Conservation (phyloP, 331 rosid genomes). For the Arachis monticola region DNA sequence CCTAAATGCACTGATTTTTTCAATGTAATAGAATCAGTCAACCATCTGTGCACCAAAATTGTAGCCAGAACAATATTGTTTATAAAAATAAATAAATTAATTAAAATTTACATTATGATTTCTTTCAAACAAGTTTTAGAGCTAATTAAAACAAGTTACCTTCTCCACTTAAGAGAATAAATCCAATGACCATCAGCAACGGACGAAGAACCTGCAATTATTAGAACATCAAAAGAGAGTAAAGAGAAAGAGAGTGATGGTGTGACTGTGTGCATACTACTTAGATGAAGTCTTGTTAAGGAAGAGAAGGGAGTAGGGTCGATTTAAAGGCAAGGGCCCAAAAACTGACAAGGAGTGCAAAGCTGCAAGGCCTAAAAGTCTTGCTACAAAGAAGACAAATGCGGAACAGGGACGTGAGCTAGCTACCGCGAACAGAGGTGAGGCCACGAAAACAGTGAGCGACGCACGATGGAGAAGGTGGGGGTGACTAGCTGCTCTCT, state of each 20-base stretch:
- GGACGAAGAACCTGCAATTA: slow-evolving; percentile 88
- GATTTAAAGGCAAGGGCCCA: slow-evolving; percentile 77
- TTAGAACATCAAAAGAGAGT: no score
- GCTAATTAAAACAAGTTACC: slow-evolving; percentile 46
- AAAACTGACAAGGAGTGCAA: slow-evolving; percentile 58
- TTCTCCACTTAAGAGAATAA: slow-evolving; percentile 85
- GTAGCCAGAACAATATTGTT: no score
- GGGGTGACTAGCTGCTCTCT: no score
- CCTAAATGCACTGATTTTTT: slow-evolving; percentile 83
- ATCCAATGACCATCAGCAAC: slow-evolving; percentile 89
- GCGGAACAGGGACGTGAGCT: no score
- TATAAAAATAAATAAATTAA: slow-evolving; percentile 22
- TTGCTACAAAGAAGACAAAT: slow-evolving; percentile 70
- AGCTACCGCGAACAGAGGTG: no score
- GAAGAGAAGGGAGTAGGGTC: slow-evolving; percentile 62
- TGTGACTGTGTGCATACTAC: slow-evolving; percentile 41
- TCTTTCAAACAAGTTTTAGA: slow-evolving; percentile 8
- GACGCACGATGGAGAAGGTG: no score
- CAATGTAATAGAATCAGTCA: slow-evolving; percentile 70
- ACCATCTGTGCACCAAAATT: slow-evolving; percentile 70
- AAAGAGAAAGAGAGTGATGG: neutral
- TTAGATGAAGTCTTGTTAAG: slow-evolving; percentile 56
- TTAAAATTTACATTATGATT: neutral
- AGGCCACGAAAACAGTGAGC: no score
- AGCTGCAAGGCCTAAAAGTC: slow-evolving; percentile 61